Evolutionary conservation across 179 eudicot genomes (phyloP), one percentile per base, ranked within the genome.

Genomic region (Heliamphora pulchella): DNA sequence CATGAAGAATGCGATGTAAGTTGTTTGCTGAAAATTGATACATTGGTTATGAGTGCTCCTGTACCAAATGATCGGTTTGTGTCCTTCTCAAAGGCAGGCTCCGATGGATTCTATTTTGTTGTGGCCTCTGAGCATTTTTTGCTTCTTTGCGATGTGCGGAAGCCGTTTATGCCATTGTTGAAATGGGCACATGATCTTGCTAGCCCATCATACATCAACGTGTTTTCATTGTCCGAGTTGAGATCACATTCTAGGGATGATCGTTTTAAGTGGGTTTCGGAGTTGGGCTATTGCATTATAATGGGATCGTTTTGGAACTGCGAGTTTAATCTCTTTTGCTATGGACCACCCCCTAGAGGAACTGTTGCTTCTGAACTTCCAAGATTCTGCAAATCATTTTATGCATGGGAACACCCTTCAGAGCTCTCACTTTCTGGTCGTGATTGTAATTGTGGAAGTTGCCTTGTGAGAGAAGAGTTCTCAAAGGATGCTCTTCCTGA

Each of bases 371-470:
- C 86, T 6, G 81, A 82, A 74, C 77, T 83, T 70, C 85, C 86
- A 5, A 89, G 81, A 53, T 50, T 86, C 39, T 82, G 86, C 57
- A 79, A 86, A 78, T 82, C 88, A 3, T 81, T 84, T 62, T 85
- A 86, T 85, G 97, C 97, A 3, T 95, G 94, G 98, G 95, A 87
- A 75, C 88, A 86, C 81, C 97, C 97, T 51, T 93, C 97, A 39
- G 84, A 87, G 47, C 74, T 93, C 50, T 84, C 82, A 53, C 74
- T 93, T 50, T 84, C 89, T 11, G 91, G 86, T 79, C 80, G 70
- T 59, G 86, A 81, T 80, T 93, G 97, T 82, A 78, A 63, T 11
- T 91, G 98, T 79, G 94, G 93, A 63, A 85, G 82, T 78, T 95
- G 97, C 71, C 86, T 91, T 77, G 64, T 95, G 54, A 84, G 85